Evolutionary conservation across 2,329 filamentous ascomycete species (phyloP), one percentile per base, ranked within the genome.

Genomic region (Alternaria triticina): DNA sequence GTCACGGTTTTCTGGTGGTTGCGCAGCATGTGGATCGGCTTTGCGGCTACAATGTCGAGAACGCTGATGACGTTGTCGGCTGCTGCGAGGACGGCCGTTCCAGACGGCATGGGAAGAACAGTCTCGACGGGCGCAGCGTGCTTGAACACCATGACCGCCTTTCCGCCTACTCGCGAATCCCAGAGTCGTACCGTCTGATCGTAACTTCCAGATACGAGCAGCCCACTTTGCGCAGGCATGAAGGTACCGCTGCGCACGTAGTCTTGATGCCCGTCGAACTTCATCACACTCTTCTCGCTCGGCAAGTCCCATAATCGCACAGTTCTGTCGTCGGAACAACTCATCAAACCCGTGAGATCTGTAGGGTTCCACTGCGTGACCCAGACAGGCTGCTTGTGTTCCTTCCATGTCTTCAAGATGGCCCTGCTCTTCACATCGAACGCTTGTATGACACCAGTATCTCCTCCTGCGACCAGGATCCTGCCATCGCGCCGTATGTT

Each of bases 1-100:
- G 96, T 98, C 64, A 99, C 94, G 1, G 96, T 97, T 88, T 98
- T 99, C 78, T 99, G 96, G 81, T 99, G 96, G 78, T 96, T 98
- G 71, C 90, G 90, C 67, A 99, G 90, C 76, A 97, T 85, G 71
- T 94, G 91, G 61, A 97, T 84, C 5, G 95, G 94, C 75, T 93
- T 93, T 25, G 92, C 96, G 54, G 94, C 95, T 15, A 98, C 91
- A 47, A 99, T 87, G 79, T 99, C 96, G 65, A 99, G 86, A 11
- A 99, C 93, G 6, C 92, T 94, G 74, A 99, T 93, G 66, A 92
- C 88, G 75, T 92, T 96, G 61, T 92, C 94, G 17, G 94, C 89
- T 3, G 95, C 89, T 12, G 94, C 94, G 33, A 97, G 86, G 23
- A 99, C 84, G 5, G 92, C 94, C 5, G 94, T 97, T 51, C 93